Evolutionary conservation across 352 stramenopile species (phyloP).

Genomic region (Pythium angustatum): DNA sequence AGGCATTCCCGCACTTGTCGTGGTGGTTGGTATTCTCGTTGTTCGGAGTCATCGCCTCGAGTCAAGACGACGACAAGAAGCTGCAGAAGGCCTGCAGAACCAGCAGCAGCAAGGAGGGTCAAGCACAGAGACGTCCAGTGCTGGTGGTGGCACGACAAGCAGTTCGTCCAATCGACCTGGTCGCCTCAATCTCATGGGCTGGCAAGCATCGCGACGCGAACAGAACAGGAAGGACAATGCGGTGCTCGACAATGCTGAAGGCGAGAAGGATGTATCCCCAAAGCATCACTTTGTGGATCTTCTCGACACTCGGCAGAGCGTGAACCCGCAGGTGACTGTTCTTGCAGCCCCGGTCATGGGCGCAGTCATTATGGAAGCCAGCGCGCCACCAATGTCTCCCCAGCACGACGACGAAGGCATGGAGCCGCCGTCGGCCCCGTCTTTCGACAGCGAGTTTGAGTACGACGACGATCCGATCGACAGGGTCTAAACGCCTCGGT

Average conservation of each 20-base stretch:
- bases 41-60: conserved; percentile 24
- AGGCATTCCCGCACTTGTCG: conserved; percentile 20
- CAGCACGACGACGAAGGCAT: conserved; percentile 8
- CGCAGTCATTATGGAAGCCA: conserved; percentile 9
- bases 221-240: conserved; percentile 19
- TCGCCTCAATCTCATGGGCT: conserved; percentile 19
- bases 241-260: background rate
- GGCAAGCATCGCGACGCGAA: conserved; percentile 14
- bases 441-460: conserved; percentile 26
- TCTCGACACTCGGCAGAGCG: conserved; percentile 1
- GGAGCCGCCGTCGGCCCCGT: conserved; percentile 21
- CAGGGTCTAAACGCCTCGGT: conserved; percentile 2
- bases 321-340: conserved; percentile 16
- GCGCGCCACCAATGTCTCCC: conserved; percentile 17
- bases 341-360: conserved; percentile 19
- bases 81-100: background rate
- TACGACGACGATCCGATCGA: conserved; percentile 11
- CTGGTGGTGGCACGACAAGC: background rate
- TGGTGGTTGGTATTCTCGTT: conserved; percentile 20
- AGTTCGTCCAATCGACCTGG: background rate
- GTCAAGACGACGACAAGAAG: conserved; percentile 8
- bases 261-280: conserved; percentile 12
- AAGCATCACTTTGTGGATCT: conserved; percentile 26
- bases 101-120: background rate
- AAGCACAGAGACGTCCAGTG: background rate